Evolutionary conservation across 768 basidiomycete species (phyloP).

Genomic region (Obba rivulosa): DNA sequence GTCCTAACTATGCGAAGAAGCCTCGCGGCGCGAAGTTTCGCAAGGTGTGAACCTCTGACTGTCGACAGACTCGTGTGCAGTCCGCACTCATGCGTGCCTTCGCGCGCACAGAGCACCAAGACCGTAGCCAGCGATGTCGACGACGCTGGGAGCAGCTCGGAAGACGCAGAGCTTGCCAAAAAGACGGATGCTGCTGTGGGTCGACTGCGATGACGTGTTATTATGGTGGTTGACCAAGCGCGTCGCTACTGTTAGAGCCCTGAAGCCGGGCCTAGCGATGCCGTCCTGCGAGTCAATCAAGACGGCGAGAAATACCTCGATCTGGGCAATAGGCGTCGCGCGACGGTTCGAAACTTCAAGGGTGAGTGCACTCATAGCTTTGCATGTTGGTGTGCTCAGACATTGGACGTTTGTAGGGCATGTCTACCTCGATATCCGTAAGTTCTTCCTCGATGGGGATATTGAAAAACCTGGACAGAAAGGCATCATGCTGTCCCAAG

Average conservation of each 20-base stretch:
- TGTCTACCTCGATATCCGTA: slow-evolving; percentile 65
- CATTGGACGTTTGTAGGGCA: slow-evolving; percentile 31
- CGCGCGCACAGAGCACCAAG: too few relatives aligned
- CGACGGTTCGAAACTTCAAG: slow-evolving; percentile 47
- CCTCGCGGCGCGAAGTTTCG: not conserved
- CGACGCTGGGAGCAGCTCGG: too few relatives aligned
- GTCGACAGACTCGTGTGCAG: too few relatives aligned
- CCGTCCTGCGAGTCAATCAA: slow-evolving; percentile 19
- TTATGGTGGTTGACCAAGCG: too few relatives aligned
- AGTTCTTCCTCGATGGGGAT: slow-evolving; percentile 51
- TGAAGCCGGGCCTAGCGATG: not conserved
- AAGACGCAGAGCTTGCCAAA: too few relatives aligned
- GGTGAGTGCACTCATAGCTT: slow-evolving; percentile 20
- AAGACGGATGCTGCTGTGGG: too few relatives aligned
- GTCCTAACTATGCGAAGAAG: not conserved
- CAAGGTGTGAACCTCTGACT: not conserved
- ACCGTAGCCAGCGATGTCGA: too few relatives aligned
- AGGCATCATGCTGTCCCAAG: slow-evolving; percentile 60
- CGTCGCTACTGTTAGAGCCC: too few relatives aligned
- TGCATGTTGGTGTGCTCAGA: slow-evolving; percentile 1
- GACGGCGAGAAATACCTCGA: slow-evolving; percentile 56
- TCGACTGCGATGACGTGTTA: too few relatives aligned
- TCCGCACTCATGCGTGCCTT: too few relatives aligned
- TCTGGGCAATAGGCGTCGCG: slow-evolving; percentile 69
- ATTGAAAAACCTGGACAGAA: slow-evolving; percentile 78